Percentiles rank a stretch among this genome's conserved stretches.
phyloP scores from a whole-genome alignment of 2,329 filamentous ascomycete genomes.

The Aspergillus spinulosporus region DNA sequence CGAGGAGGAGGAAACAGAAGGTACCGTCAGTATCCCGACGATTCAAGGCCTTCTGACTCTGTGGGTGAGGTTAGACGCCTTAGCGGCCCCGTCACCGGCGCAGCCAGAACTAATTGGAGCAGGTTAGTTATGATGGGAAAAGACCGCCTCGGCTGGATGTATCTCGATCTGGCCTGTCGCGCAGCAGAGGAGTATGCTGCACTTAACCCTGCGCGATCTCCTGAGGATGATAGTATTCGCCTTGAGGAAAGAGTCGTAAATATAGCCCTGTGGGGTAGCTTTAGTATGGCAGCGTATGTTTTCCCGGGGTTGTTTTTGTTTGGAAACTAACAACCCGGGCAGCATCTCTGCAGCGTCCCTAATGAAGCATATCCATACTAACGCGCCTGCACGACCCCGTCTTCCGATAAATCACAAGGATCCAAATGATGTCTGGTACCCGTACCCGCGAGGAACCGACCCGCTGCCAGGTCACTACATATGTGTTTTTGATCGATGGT shows the following conservation, averaged over 20 bases:
- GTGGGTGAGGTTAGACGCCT: not conserved
- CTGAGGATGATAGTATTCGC: constrained; percentile 11
- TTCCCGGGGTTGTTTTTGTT: too few species aligned
- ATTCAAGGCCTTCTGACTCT: constrained; percentile 13
- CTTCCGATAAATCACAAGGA: constrained; percentile 19
- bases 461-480: constrained; percentile 22
- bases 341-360: constrained; percentile 23
- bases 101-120: not conserved
- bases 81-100: not conserved
- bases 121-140: constrained; percentile 33
- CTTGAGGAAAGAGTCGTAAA: constrained; percentile 19
- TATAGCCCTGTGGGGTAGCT: constrained; percentile 25
- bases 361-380: constrained; percentile 24
- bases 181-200: constrained; percentile 25
- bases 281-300: constrained; percentile 21
- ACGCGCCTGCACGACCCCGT: constrained; percentile 17
- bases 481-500: constrained; percentile 30
- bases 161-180: constrained; percentile 26
- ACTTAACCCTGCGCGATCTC: constrained; percentile 18
- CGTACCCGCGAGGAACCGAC: constrained; percentile 26
- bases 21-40: constrained; percentile 26
- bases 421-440: constrained; percentile 23
- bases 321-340: not conserved
- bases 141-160: constrained; percentile 32
- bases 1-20: constrained; percentile 27